Base-by-base conservation (phyloP, 2,329 filamentous ascomycete genomes). In the Stachybotrys chartarum region DNA sequence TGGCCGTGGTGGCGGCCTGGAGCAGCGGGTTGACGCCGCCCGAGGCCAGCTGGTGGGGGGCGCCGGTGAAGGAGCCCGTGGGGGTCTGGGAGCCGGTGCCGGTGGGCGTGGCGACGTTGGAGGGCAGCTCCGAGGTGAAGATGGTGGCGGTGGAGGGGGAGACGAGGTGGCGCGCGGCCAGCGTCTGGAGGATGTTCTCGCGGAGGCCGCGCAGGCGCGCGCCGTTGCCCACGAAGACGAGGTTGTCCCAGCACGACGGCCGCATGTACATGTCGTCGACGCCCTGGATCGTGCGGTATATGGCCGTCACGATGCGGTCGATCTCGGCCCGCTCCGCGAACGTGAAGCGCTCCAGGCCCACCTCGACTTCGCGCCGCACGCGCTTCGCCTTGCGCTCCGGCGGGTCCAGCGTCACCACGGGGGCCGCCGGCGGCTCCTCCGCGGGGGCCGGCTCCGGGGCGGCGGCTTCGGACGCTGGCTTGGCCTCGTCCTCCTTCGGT, bases 91-190 rank as follows among this genome's bases (percentile, higher is more conserved):
- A 85, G 39, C 93, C 93, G 1, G 93, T 97, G 18, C 91, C 92
- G 11, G 88, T 82, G 1, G 94, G 94, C 0, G 94, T 97, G 32
- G 90, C 91, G 68, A 97, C 83, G 72, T 94, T 93, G 8, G 91
- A 97, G 7, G 94, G 94, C 44, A 97, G 85, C 72, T 99, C 94
- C 24, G 91, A 96, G 42, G 92, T 96, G 78, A 97, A 97, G 66
- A 97, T 97, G 47, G 92, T 97, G 52, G 91, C 91, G 1, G 91
- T 93, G 31, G 88, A 92, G 0, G 94, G 94, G 2, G 92, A 96
- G 61, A 99, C 86, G 54, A 97, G 82, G 70, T 96, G 94, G 60
- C 92, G 91, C 51, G 86, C 82, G 44, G 83, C 83, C 42, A 99
- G 82, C 0, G 86, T 91, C 63, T 88, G 82, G 44, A 97, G 70